Evolutionary conservation across 306 rosid species (phyloP), one percentile per base, ranked within the genome.

Genomic region (Sicyos edulis): DNA sequence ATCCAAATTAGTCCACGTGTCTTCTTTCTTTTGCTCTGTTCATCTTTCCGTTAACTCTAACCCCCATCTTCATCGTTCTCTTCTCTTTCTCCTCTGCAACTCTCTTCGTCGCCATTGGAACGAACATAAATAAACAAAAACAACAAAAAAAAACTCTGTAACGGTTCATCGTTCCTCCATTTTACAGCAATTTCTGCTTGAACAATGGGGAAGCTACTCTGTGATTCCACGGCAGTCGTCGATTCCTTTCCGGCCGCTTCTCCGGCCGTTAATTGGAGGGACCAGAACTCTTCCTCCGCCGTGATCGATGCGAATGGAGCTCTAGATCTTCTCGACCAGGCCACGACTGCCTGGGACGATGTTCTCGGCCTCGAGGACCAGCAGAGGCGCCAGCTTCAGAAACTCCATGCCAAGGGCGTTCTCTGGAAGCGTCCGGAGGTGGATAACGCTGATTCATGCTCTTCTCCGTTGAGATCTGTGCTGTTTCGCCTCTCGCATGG

Each of bases 401-500:
- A 79, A 76, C 93, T 93, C 15, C 85, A 90, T 16, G 79, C 90
- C 1, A 93, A 90, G 69, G 98, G 97, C 6, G 96, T 93, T 3
- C 90, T 93, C 10, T 93, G 98, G 98, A 93, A 88, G 83, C 89
- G 80, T 3, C 90, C 96, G 8, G 85, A 40, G 44, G 89, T 78
- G 16, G 76, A 79, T n/a, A 8, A 5, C 4, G 21, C 5, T 3
- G 49, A 61, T 61, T 61, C 68, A 0, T 83, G 83, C 9, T 68
- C 84, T 0, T 5, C 80, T 2, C 68, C 42, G n/a, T 73, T 11
- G 77, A 88, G 88, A 82, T 83, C 97, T 22, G 87, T 87, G 14
- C 89, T 90, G 0, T 93, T 93, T 83, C 86, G 92, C 4, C 92
- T 93, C 19, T 87, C 97, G 0, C 89, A 93, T 69, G 98, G 98